A percentile compares a stretch with the other conserved stretches of the same genome.
Evolutionary conservation across 495 filamentous ascomycete species (phyloP).

Genomic region (Neurospora sp.): DNA sequence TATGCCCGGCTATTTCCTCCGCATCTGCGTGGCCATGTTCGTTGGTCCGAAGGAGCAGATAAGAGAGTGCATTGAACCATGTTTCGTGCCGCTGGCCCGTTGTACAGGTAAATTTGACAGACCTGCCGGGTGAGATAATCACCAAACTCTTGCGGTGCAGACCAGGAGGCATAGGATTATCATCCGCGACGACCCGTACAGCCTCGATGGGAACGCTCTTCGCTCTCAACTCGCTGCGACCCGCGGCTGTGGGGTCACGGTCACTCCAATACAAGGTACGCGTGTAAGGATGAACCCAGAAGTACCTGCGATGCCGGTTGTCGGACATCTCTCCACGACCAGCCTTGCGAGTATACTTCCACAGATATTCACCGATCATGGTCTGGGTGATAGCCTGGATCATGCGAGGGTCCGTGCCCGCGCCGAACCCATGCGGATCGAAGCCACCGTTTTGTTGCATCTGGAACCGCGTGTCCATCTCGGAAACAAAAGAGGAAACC

Average conservation of each 20-base stretch:
- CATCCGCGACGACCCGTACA: constrained; percentile 86
- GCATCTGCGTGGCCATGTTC: constrained; percentile 47
- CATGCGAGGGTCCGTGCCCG: constrained; percentile 86
- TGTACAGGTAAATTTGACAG: constrained; percentile 84
- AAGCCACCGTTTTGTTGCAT: constrained; percentile 49
- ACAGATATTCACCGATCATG: constrained; percentile 98
- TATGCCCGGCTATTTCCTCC: constrained; percentile 46
- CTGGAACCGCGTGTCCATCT: constrained; percentile 84
- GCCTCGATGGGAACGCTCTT: constrained; percentile 94
- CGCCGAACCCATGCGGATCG: constrained; percentile 48
- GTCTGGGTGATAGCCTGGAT: constrained; percentile 99
- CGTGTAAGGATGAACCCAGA: constrained; percentile 99
- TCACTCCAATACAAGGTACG: constrained; percentile 96
- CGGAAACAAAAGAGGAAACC: constrained; percentile 88
- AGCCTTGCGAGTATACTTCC: constrained; percentile 95
- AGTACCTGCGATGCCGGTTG: constrained; percentile 86
- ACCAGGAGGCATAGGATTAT: constrained; percentile 91
- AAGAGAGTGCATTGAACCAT: constrained; percentile 96
- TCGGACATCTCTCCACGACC: constrained; percentile 77
- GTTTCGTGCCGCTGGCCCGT: constrained; percentile 93
- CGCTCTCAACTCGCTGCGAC: constrained; percentile 67
- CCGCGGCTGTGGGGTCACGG: constrained; percentile 69
- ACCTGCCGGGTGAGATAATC: constrained; percentile 78
- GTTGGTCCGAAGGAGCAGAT: constrained; percentile 69
- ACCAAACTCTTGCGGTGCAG: constrained; percentile 88